These are phyloP conservation scores for Gilbertella persicaria DNA, from an alignment of 371 early-diverging fungal species.

Conservation along the genomic window DNA sequence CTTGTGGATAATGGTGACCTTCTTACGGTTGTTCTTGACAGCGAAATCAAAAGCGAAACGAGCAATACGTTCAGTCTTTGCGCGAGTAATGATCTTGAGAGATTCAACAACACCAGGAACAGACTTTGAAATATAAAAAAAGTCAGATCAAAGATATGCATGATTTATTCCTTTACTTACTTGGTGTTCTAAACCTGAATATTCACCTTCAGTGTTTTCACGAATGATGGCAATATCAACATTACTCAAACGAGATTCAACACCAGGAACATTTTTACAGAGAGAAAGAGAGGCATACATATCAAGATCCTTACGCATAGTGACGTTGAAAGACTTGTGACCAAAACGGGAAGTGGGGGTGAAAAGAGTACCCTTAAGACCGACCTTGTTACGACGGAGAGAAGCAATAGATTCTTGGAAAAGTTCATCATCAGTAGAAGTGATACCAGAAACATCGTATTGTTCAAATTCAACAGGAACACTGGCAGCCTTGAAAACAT, in stretches of 20 bases:
- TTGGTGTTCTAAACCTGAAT: constrained; percentile 96
- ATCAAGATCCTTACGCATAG: constrained; percentile 94
- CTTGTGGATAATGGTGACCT: constrained; percentile 98
- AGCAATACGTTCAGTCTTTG: constrained; percentile 96
- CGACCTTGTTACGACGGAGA: constrained; percentile 92
- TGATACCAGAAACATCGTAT: constrained; percentile 90
- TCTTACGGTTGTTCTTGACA: constrained; percentile 92
- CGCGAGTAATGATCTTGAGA: constrained; percentile 92
- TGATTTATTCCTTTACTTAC: constrained; percentile 14
- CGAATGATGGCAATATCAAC: constrained; percentile 97
- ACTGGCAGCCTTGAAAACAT: constrained; percentile 88
- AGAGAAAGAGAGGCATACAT: constrained; percentile 92
- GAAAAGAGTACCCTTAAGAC: constrained; percentile 94
- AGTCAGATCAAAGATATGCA: neutral
- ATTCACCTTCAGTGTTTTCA: constrained; percentile 99
- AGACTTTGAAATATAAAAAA: constrained; percentile 55
- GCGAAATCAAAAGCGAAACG: constrained; percentile 98
- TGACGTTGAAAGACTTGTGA: constrained; percentile 92
- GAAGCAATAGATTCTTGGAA: constrained; percentile 89
- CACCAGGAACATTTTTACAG: constrained; percentile 84
- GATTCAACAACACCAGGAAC: constrained; percentile 97
- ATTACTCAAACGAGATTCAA: constrained; percentile 80
- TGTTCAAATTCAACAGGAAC: constrained; percentile 96
- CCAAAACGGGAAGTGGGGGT: constrained; percentile 89
- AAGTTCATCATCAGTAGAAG: constrained; percentile 67